These are phyloP conservation scores for Peterozyma toletana DNA, from an alignment of 805 yeast species.

Conservation along the genomic window DNA sequence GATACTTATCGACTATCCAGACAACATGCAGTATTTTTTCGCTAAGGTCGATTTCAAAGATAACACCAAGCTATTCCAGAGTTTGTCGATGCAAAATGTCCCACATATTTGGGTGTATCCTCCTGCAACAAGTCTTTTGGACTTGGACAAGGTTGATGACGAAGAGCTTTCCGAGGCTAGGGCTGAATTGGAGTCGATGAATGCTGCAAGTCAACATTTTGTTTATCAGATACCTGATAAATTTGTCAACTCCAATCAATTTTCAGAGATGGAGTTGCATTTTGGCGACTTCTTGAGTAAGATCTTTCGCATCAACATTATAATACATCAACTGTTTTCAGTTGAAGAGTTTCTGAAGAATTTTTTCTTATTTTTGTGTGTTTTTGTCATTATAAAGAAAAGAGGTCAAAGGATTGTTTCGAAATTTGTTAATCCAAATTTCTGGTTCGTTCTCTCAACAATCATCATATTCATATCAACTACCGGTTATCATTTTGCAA, in stretches of 20 bases:
- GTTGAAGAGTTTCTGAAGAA: slow-evolving; percentile 33
- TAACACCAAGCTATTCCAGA: slow-evolving; percentile 33
- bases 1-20: slow-evolving; percentile 36
- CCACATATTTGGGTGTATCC: slow-evolving; percentile 71
- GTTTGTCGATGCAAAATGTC: slow-evolving; percentile 37
- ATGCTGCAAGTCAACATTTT: slow-evolving; percentile 18
- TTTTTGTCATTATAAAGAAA: slow-evolving; percentile 43
- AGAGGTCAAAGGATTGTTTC: slow-evolving; percentile 26
- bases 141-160: slow-evolving; percentile 14
- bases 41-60: slow-evolving; percentile 41
- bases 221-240: slow-evolving; percentile 15
- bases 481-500: slow-evolving; percentile 61
- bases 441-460: slow-evolving; percentile 5
- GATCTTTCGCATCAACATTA: slow-evolving; percentile 33
- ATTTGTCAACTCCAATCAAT: slow-evolving; percentile 13
- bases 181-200: slow-evolving; percentile 10
- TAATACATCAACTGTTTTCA: slow-evolving; percentile 36
- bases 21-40: slow-evolving; percentile 34
- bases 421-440: slow-evolving; percentile 5
- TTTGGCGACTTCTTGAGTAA: slow-evolving; percentile 50
- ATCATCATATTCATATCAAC: slow-evolving; percentile 35
- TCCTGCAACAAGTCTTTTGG: slow-evolving; percentile 9
- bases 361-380: slow-evolving; percentile 34
- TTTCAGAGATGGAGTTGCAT: slow-evolving; percentile 29
- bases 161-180: slow-evolving; percentile 13